Conservation (phyloP, 306 rosid species). For the Cotoneaster glaucophyllus region DNA sequence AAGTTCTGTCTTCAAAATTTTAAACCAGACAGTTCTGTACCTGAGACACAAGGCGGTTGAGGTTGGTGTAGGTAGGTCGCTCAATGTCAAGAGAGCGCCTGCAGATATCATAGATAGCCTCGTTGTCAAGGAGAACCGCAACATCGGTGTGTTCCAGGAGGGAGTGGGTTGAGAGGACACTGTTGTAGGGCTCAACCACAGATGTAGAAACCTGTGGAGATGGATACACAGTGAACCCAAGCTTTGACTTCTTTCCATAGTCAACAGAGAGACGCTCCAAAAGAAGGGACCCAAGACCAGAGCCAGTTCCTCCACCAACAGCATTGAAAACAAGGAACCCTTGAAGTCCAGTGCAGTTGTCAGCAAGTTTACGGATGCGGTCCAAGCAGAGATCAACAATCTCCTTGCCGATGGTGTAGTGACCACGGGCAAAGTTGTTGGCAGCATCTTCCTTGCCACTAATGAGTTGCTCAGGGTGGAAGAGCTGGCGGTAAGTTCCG, state of each 20-base stretch:
- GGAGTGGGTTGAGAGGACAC: constrained; percentile 90
- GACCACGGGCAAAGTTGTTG: constrained; percentile 97
- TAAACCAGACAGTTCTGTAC: constrained; percentile 12
- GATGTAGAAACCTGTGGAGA: constrained; percentile 95
- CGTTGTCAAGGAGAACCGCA: constrained; percentile 82
- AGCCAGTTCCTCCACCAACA: constrained; percentile 94
- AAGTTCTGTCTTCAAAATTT: not conserved
- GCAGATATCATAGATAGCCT: constrained; percentile 86
- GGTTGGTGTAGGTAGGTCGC: constrained; percentile 90
- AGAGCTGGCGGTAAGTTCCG: constrained; percentile 80
- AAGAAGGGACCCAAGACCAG: constrained; percentile 86
- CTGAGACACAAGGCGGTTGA: constrained; percentile 88
- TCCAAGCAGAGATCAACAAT: constrained; percentile 90
- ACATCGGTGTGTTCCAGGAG: constrained; percentile 92
- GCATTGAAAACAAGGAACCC: constrained; percentile 90
- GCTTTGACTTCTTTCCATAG: constrained; percentile 88
- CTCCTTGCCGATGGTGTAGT: constrained; percentile 92
- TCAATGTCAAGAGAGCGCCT: constrained; percentile 92
- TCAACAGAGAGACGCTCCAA: constrained; percentile 87
- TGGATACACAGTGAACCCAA: constrained; percentile 87
- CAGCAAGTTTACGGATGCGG: constrained; percentile 89
- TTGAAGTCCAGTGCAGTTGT: constrained; percentile 90
- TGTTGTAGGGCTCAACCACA: constrained; percentile 96
- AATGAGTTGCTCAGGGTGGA: constrained; percentile 91
- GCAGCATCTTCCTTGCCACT: constrained; percentile 97